A percentile compares a stretch with the other conserved stretches of the same genome.
These are phyloP conservation scores for Rhododendron simsii DNA, from an alignment of 148 eudicot genomes.

Conservation along the genomic window DNA sequence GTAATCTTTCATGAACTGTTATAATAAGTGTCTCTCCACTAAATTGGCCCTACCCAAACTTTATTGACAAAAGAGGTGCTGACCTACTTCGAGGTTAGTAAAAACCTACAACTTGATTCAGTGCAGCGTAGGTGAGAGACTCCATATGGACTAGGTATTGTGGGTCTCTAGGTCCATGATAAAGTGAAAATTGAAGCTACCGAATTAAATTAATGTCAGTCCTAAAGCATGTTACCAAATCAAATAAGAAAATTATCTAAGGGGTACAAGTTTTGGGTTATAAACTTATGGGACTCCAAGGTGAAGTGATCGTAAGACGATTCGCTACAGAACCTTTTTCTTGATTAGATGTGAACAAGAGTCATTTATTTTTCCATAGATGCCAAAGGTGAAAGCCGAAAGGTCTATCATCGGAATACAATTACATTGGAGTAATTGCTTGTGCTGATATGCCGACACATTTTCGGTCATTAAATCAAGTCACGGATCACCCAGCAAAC, in stretches of 20 bases:
- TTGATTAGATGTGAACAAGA: neutral
- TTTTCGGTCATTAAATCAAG: no score
- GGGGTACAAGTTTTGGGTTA: neutral
- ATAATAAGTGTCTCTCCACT: conserved; percentile 23
- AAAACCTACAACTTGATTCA: conserved; percentile 11
- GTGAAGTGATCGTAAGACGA: neutral
- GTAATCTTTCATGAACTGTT: neutral
- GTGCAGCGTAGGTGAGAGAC: neutral
- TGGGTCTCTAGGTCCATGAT: conserved; percentile 10
- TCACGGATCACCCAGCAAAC: neutral
- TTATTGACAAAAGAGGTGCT: conserved; percentile 22
- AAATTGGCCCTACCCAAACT: conserved; percentile 22
- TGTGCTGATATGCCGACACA: neutral
- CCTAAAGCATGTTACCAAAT: conserved; percentile 12
- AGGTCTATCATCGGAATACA: neutral
- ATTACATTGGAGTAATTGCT: neutral
- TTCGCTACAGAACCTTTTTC: neutral
- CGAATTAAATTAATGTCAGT: neutral
- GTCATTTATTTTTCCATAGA: no score
- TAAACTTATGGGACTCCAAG: neutral
- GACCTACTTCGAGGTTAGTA: neutral
- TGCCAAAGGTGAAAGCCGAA: neutral
- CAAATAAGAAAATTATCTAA: neutral
- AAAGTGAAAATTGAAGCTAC: neutral
- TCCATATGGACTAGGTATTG: conserved; percentile 11